A percentile compares a stretch with the other conserved stretches of the same genome.
These are phyloP conservation scores for Chlorella sp. DNA, from an alignment of 139 green algal species.

Conservation along the genomic window DNA sequence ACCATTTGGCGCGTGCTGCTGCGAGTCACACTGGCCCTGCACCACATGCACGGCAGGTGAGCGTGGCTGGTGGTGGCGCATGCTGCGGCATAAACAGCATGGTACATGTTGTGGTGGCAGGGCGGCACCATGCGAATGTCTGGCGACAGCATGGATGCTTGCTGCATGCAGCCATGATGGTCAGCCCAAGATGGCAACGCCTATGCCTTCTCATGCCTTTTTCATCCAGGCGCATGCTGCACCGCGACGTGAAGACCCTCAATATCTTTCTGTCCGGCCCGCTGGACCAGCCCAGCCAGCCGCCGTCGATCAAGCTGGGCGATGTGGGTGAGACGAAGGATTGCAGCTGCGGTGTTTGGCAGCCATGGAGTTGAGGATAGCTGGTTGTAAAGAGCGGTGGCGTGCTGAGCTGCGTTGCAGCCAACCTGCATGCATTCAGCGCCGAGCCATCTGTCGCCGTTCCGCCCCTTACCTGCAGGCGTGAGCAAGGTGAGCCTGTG, in stretches of 20 bases:
- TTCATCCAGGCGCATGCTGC: conserved; percentile 26
- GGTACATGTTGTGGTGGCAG: no score
- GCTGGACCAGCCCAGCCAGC: neutral
- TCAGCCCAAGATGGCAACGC: no score
- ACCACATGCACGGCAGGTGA: conserved; percentile 32
- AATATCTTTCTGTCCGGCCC: conserved; percentile 5
- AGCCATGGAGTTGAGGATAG: no score
- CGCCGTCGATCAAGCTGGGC: conserved; percentile 6
- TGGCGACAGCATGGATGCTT: no score
- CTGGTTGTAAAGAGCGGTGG: no score
- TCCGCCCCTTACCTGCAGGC: neutral
- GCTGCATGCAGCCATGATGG: no score
- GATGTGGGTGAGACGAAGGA: conserved; percentile 2
- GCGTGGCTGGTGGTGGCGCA: neutral
- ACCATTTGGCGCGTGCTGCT: conserved; percentile 28
- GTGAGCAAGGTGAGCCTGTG: conserved; percentile 6
- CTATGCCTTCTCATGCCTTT: neutral
- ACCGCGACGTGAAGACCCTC: conserved; percentile 14
- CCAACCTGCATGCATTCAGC: no score
- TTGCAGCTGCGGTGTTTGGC: no score
- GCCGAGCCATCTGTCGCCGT: no score
- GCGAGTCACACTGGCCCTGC: conserved; percentile 6
- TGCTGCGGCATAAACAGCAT: no score
- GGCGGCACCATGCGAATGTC: no score
- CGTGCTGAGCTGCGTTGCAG: no score